Percentiles rank a stretch among this genome's conserved stretches.
Evolutionary conservation across 768 basidiomycete species (phyloP).

Genomic region (Russula virescens): DNA sequence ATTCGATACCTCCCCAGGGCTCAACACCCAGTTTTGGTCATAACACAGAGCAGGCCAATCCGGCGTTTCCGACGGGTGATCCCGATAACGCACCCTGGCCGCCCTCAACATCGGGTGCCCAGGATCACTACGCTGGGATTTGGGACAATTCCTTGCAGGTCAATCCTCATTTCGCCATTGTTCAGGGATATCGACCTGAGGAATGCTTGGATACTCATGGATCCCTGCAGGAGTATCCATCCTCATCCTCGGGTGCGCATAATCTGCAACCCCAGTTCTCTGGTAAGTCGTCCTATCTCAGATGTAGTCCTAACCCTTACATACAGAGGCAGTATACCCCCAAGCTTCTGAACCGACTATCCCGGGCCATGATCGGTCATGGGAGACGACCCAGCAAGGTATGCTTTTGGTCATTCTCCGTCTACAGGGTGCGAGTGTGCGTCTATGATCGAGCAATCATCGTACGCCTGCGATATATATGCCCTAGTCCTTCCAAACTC

Average conservation of each 20-base stretch:
- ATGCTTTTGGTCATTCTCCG: background rate
- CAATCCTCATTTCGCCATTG: too few species aligned
- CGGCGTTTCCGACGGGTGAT: background rate
- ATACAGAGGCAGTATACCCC: background rate
- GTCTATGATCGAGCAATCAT: background rate
- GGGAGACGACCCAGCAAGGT: too few species aligned
- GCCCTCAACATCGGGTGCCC: background rate
- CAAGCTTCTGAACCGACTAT: background rate
- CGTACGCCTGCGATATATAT: background rate
- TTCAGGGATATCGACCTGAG: too few species aligned
- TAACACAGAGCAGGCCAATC: too few species aligned
- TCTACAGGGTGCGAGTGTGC: too few species aligned
- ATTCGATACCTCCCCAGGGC: background rate
- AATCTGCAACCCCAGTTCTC: background rate
- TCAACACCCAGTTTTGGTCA: too few species aligned
- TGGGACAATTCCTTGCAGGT: too few species aligned
- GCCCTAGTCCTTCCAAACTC: background rate
- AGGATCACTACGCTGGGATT: background rate
- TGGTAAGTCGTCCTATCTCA: background rate
- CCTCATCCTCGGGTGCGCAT: background rate
- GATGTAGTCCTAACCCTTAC: background rate
- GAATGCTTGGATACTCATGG: too few species aligned
- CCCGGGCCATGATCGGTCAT: background rate
- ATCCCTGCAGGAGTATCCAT: too few species aligned
- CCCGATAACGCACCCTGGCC: background rate